Evolutionary conservation across 164 flowering plant species (phyloP).

Genomic region (Akebia trifoliata): DNA sequence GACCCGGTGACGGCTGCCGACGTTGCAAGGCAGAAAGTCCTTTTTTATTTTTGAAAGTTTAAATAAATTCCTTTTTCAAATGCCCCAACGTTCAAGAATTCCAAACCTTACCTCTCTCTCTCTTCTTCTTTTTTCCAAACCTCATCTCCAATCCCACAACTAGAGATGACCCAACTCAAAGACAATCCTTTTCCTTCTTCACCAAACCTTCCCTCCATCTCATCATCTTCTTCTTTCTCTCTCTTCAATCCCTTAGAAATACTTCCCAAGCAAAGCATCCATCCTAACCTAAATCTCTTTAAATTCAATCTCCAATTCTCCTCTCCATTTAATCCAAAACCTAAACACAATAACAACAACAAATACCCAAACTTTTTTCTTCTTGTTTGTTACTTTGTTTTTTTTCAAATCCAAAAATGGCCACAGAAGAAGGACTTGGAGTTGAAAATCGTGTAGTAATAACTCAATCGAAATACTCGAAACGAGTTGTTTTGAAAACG

Average conservation of each 20-base stretch:
- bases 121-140: neutral
- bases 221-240: slow-evolving; percentile 9
- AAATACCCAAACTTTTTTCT: neutral
- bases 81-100: slow-evolving; percentile 13
- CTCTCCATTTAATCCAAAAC: neutral
- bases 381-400: slow-evolving; percentile 21
- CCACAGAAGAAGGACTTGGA: slow-evolving; percentile 17
- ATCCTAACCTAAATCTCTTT: slow-evolving; percentile 8
- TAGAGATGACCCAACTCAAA: slow-evolving; percentile 17
- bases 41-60: no score
- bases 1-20: no score
- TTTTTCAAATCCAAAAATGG: slow-evolving; percentile 14
- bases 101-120: slow-evolving; percentile 30
- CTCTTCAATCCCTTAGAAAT: slow-evolving; percentile 20
- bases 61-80: slow-evolving; percentile 15
- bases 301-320: slow-evolving; percentile 19
- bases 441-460: no score
- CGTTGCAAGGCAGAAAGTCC: no score
- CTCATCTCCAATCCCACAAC: slow-evolving; percentile 4
- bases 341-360: neutral
- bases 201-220: slow-evolving; percentile 11
- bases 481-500: slow-evolving; percentile 54
- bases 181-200: slow-evolving; percentile 43
- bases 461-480: slow-evolving; percentile 48
- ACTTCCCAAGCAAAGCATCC: slow-evolving; percentile 42